Evolutionary conservation across 352 stramenopile species (phyloP), one percentile per base, ranked within the genome.

Genomic region (Globisporangium mamillatum): DNA sequence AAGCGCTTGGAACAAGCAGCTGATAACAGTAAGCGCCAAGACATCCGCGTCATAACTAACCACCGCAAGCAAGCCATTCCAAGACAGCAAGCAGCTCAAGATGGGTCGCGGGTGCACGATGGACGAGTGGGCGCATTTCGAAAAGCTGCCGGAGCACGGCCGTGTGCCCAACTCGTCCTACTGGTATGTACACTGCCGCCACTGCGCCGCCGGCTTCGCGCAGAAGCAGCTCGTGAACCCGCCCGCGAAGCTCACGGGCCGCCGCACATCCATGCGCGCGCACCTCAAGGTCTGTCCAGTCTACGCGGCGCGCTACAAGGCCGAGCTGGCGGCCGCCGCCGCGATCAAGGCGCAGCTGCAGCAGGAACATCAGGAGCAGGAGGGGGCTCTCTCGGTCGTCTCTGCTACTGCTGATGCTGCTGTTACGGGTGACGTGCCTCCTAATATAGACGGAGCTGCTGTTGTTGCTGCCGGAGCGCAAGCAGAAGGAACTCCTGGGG

Each of bases 81-180:
- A 1, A 41, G 36, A 16, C 8, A 25, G 0, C 60, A 53, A 82
- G 67, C 88, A 69, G 84, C 48, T 24, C 24, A 44, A 32, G 38
- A 93, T 93, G 86, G 86, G 86, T 7, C 82, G 86, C 32, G 80
- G 80, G 5, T 88, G 82, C 70, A 90, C 82, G 16, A 89, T 94
- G 82, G 82, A 92, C 75, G 86, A 94, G 75, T 94, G 86, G 86
- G 80, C 70, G 24, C 86, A 94, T 75, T 94, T 94, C 71, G 77
- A 92, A 70, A 86, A 87, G 69, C 75, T 88, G 61, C 76, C 74
- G 1, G 77, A 82, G 14, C 81, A 88, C 54, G 84, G 84, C 14
- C 78, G 81, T 60, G 84, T 92, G 72, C 79, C 84, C 60, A 91
- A 90, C 74, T 91, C 82, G 36, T 90, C 82, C 27, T 92, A 94